Evolutionary conservation across 139 green algal species (phyloP).

Genomic region (Tetraselmis striata): DNA sequence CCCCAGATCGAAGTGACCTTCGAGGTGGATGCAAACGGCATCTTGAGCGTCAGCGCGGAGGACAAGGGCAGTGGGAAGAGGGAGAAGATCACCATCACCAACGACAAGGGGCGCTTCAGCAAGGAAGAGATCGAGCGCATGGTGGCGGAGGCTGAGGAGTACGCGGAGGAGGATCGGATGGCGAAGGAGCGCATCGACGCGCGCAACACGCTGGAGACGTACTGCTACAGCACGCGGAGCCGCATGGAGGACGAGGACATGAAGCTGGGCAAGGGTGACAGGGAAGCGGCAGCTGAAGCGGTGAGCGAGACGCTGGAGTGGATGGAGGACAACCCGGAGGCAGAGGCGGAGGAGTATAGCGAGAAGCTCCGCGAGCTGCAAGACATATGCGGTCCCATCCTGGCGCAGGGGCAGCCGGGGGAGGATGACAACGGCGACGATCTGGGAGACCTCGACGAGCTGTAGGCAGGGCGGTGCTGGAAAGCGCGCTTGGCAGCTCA

Average conservation of each 20-base stretch:
- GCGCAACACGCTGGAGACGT: slow-evolving; percentile 71
- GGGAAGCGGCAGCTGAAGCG: too few relatives aligned
- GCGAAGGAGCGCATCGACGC: slow-evolving; percentile 59
- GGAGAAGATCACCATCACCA: slow-evolving; percentile 81
- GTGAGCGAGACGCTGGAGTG: slow-evolving; percentile 89
- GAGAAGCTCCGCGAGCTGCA: slow-evolving; percentile 97
- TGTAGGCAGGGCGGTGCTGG: too few relatives aligned
- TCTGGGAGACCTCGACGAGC: slow-evolving; percentile 74
- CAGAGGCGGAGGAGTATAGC: slow-evolving; percentile 83
- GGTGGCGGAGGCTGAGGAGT: slow-evolving; percentile 66
- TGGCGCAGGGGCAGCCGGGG: slow-evolving; percentile 61
- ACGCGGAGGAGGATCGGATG: too few relatives aligned
- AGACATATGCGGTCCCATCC: slow-evolving; percentile 81
- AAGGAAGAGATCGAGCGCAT: slow-evolving; percentile 61
- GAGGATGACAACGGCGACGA: slow-evolving; percentile 71
- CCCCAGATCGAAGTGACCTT: too few relatives aligned
- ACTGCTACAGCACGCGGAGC: slow-evolving; percentile 73
- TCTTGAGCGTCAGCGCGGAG: slow-evolving; percentile 48
- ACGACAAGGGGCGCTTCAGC: slow-evolving; percentile 59
- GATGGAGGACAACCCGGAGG: slow-evolving; percentile 80
- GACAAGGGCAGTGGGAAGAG: slow-evolving; percentile 50
- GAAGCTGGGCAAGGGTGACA: too few relatives aligned
- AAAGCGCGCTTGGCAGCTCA: too few relatives aligned
- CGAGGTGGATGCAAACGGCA: slow-evolving; percentile 51
- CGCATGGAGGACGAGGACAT: slow-evolving; percentile 87